Percentiles rank a stretch among this genome's conserved stretches.
phyloP scores from a whole-genome alignment of 495 filamentous ascomycete genomes.

The Amniculicola lignicola region DNA sequence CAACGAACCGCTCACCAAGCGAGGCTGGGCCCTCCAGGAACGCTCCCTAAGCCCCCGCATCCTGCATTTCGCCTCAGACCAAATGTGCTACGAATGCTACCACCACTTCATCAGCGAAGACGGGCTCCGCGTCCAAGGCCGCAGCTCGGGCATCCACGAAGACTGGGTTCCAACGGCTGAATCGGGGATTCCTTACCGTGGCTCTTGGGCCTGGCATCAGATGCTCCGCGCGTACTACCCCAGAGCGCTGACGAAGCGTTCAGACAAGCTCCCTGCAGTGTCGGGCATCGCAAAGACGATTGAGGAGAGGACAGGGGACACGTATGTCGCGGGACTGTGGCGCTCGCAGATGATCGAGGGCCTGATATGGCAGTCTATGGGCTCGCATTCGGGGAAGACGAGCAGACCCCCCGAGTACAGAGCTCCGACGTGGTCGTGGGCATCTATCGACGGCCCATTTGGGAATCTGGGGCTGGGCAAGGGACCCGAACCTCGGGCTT shows the following conservation, averaged over 20 bases:
- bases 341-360: not conserved
- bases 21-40: slow-evolving; percentile 19
- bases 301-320: not conserved
- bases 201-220: not conserved
- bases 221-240: not conserved
- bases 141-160: not conserved
- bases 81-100: slow-evolving; percentile 14
- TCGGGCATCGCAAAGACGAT: not conserved
- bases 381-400: not conserved
- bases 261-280: slow-evolving; percentile 9
- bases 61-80: slow-evolving; percentile 5
- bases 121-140: not conserved
- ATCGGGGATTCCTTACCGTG: not conserved
- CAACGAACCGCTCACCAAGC: slow-evolving; percentile 1
- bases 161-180: not conserved
- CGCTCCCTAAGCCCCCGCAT: slow-evolving; percentile 1
- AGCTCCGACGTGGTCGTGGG: slow-evolving; percentile 20
- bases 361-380: slow-evolving; percentile 10
- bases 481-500: not conserved
- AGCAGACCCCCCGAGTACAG: slow-evolving; percentile 1
- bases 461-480: slow-evolving; percentile 9
- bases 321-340: slow-evolving; percentile 16
- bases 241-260: not conserved
- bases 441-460: slow-evolving; percentile 8
- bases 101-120: not conserved